Base-by-base conservation (phyloP, 2,329 filamentous ascomycete genomes). In the Cadophora sp. region DNA sequence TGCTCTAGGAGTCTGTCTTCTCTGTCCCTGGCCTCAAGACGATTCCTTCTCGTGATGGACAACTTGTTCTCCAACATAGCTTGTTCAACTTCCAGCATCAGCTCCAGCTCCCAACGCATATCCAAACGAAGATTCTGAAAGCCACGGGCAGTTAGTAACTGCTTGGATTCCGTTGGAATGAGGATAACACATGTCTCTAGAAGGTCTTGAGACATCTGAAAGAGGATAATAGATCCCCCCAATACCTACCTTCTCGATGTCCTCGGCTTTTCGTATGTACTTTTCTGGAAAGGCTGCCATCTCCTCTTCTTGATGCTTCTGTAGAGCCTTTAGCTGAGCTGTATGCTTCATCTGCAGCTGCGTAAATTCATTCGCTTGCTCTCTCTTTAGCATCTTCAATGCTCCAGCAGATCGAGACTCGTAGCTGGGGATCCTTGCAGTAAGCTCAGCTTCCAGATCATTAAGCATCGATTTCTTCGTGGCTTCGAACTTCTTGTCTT, bases 231-330 rank as follows among this genome's bases (percentile, higher is more conserved):
- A n/a, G n/a, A n/a, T n/a, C n/a, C n/a, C n/a, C n/a, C n/a, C n/a
- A n/a, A n/a, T n/a, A n/a, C n/a, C n/a, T n/a, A n/a, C n/a, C n/a
- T 43, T 59, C 31, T 59, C 56, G 37, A 59, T 59, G 22, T 59
- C 56, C n/a, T 34, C 34, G 5, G 56, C 56, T 27, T 59, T 59
- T 40, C 56, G 56, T 9, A 11, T 59, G 31, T 40, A 59, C 34
- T 59, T 59, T 26, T 26, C 56, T 34, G 56, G 31, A 14, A 59
- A 37, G 3, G 56, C 56, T 8, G 29, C 56, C 22, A 59, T 59
- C n/a, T 59, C 56, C 22, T 59, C 56, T 7, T 43, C 34, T 14
- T 59, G 56, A 22, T 59, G 43, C 22, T 59, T 59, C 31, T 59
- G 56, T 2, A 59, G 34, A 43, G 56, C 56, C 22, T 40, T 59